Evolutionary conservation across 1,139 yeast species (phyloP).

Genomic region (Lodderomyces orthopsilosis): DNA sequence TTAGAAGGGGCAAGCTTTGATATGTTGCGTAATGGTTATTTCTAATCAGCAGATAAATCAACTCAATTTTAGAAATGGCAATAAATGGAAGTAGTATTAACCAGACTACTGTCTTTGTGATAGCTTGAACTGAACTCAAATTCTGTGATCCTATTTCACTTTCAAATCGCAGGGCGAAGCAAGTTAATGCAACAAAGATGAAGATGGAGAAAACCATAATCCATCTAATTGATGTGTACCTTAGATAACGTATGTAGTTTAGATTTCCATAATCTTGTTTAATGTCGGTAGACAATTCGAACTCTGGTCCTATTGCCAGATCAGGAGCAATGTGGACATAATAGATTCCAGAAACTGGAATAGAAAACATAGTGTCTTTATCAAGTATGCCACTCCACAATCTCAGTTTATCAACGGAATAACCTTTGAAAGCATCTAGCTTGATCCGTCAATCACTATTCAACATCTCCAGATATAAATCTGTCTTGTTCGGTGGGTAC

Average conservation of each 20-base stretch:
- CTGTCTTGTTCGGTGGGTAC: constrained; percentile 13
- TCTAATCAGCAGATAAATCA: constrained; percentile 16
- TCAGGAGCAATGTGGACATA: constrained; percentile 32
- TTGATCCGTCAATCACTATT: constrained; percentile 9
- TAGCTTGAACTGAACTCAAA: constrained; percentile 31
- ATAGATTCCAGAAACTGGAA: constrained; percentile 29
- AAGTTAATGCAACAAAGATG: constrained; percentile 22
- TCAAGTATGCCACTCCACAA: constrained; percentile 12
- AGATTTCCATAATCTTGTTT: constrained; percentile 30
- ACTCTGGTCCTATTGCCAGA: neutral
- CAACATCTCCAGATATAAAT: constrained; percentile 13
- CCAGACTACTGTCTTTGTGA: constrained; percentile 32
- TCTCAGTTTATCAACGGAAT: constrained; percentile 5
- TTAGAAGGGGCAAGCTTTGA: constrained; percentile 6
- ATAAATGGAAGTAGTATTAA: constrained; percentile 28
- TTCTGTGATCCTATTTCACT: constrained; percentile 30
- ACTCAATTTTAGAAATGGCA: constrained; percentile 10
- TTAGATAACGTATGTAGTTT: constrained; percentile 18
- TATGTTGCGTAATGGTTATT: constrained; percentile 6
- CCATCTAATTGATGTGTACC: constrained; percentile 20
- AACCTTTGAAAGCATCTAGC: constrained; percentile 6
- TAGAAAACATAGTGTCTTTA: constrained; percentile 12
- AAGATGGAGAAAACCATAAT: constrained; percentile 18
- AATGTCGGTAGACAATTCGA: constrained; percentile 21
- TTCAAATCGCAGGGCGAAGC: constrained; percentile 23